phyloP scores from a whole-genome alignment of 1,284 basidiomycete species.

The Ceratobasidium sp. region DNA sequence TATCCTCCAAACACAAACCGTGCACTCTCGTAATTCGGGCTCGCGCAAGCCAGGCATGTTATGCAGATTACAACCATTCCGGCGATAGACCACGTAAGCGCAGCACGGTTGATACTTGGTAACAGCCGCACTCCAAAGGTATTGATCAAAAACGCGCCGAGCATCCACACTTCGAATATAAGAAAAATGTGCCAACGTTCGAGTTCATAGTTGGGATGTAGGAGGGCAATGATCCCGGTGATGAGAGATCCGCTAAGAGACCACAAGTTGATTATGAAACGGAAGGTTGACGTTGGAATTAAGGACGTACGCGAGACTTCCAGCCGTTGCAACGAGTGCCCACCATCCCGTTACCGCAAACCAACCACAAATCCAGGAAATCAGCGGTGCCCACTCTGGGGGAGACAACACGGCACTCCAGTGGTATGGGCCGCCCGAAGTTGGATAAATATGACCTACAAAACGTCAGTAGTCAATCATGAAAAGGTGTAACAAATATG shows the following conservation, averaged over 20 bases:
- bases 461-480: background rate
- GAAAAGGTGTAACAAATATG: background rate
- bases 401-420: slow-evolving; percentile 44
- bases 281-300: background rate
- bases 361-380: slow-evolving; percentile 41
- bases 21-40: slow-evolving; percentile 30
- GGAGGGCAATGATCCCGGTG: slow-evolving; percentile 43
- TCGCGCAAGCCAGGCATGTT: slow-evolving; percentile 41
- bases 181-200: slow-evolving; percentile 47
- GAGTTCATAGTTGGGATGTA: slow-evolving; percentile 39
- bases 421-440: slow-evolving; percentile 43
- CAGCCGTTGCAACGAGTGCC: slow-evolving; percentile 31
- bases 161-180: slow-evolving; percentile 43
- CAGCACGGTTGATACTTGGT: slow-evolving; percentile 43
- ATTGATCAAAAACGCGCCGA: slow-evolving; percentile 43
- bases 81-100: slow-evolving; percentile 38
- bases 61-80: slow-evolving; percentile 43
- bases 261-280: slow-evolving; percentile 2
- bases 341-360: slow-evolving; percentile 44
- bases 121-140: slow-evolving; percentile 43
- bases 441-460: slow-evolving; percentile 39
- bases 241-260: slow-evolving; percentile 32
- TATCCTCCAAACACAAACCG: slow-evolving; percentile 45
- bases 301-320: slow-evolving; percentile 32
- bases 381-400: slow-evolving; percentile 29